These are phyloP conservation scores for Calycina herbarum DNA, from an alignment of 2,329 filamentous ascomycete genomes.

Conservation along the genomic window DNA sequence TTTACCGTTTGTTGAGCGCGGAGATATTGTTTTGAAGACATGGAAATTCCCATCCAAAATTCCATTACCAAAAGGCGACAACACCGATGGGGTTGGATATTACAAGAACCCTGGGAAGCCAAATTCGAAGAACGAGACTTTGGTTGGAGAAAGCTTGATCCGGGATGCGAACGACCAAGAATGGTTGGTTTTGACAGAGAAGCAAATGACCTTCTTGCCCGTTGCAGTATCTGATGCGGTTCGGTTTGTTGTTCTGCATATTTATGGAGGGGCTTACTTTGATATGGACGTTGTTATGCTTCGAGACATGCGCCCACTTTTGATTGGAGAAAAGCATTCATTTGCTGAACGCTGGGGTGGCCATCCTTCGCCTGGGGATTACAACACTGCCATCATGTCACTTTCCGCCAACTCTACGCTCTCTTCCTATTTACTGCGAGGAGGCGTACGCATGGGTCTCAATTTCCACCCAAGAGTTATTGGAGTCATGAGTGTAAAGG, in stretches of 20 bases:
- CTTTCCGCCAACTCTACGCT: conserved; percentile 55
- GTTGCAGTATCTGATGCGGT: conserved; percentile 58
- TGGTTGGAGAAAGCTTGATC: conserved; percentile 52
- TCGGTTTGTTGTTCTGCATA: conserved; percentile 54
- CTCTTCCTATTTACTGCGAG: conserved; percentile 54
- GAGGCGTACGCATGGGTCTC: conserved; percentile 56
- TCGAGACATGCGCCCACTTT: conserved; percentile 53
- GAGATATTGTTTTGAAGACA: conserved; percentile 51
- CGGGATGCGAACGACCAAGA: conserved; percentile 50
- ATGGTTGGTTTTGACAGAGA: conserved; percentile 53
- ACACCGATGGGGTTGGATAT: conserved; percentile 50
- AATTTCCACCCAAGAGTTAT: conserved; percentile 58
- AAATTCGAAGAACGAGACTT: conserved; percentile 36
- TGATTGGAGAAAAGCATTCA: conserved; percentile 49
- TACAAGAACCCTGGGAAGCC: conserved; percentile 48
- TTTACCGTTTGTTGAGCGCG: conserved; percentile 52
- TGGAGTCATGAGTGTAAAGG: conserved; percentile 57
- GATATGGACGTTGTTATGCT: conserved; percentile 58
- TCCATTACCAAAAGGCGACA: conserved; percentile 49
- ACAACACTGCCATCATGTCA: conserved; percentile 58
- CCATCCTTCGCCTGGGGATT: conserved; percentile 52
- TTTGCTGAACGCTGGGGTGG: conserved; percentile 58
- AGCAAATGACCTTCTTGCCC: conserved; percentile 58
- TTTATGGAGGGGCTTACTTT: conserved; percentile 54
- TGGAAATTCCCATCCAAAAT: conserved; percentile 57